Evolutionary conservation across 306 rosid genomes (phyloP).

Genomic region (Vigna angularis): DNA sequence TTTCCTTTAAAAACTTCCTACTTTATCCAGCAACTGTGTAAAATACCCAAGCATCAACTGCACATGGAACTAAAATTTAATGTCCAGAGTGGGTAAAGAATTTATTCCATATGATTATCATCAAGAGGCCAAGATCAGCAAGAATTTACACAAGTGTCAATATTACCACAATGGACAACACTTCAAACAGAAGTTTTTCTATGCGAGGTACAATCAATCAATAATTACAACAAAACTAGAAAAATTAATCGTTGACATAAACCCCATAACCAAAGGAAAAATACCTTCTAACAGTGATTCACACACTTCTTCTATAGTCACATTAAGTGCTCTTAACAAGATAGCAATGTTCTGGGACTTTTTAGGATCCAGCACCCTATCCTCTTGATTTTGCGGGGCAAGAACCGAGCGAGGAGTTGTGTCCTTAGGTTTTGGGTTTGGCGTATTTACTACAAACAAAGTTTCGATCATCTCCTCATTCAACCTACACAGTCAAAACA

Average conservation of each 20-base stretch:
- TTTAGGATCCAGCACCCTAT: constrained; percentile 88
- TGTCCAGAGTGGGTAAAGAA: neutral
- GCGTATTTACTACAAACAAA: constrained; percentile 73
- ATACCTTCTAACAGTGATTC: constrained; percentile 91
- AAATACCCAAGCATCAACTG: constrained; percentile 22
- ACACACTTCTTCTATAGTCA: constrained; percentile 92
- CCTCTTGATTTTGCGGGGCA: constrained; percentile 57
- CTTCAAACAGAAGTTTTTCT: constrained; percentile 4
- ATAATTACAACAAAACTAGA: constrained; percentile 2
- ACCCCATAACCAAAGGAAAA: constrained; percentile 7
- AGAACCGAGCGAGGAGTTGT: constrained; percentile 55
- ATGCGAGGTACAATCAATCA: constrained; percentile 12
- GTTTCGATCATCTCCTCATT: constrained; percentile 97
- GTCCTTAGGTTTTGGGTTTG: constrained; percentile 57
- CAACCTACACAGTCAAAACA: constrained; percentile 69
- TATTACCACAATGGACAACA: constrained; percentile 26
- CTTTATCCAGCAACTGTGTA: constrained; percentile 1
- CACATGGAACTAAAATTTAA: constrained; percentile 13
- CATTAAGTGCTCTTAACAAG: constrained; percentile 83
- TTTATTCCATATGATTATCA: constrained; percentile 31
- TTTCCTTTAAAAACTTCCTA: neutral
- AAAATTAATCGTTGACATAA: neutral
- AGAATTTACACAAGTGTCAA: neutral
- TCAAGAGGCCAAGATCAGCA: neutral
- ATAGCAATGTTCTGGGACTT: constrained; percentile 96